A percentile compares a stretch with the other conserved stretches of the same genome.
Evolutionary conservation across 202 grass and related monocot genomes (phyloP).

Genomic region (Saccharum hybrid): DNA sequence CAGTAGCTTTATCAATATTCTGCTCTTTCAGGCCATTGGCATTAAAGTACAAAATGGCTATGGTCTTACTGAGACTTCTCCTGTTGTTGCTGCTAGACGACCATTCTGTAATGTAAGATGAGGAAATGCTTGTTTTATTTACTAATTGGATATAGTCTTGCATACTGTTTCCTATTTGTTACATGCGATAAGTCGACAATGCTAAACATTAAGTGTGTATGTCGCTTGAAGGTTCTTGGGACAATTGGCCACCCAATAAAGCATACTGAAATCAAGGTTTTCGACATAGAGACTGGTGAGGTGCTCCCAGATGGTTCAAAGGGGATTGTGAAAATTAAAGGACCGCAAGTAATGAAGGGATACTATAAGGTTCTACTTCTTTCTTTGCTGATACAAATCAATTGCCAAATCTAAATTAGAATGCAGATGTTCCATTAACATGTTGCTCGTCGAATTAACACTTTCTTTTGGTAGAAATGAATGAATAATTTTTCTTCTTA

Average conservation of each 20-base stretch:
- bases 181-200: conserved; percentile 21
- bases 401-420: conserved; percentile 19
- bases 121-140: conserved; percentile 10
- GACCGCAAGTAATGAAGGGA: conserved; percentile 88
- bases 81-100: conserved; percentile 72
- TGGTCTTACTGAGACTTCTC: conserved; percentile 95
- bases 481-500: conserved; percentile 18
- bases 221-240: conserved; percentile 79
- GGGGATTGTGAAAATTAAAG: conserved; percentile 90
- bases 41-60: conserved; percentile 95
- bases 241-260: conserved; percentile 79
- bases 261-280: conserved; percentile 82
- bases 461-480: conserved; percentile 11
- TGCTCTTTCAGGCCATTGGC: conserved; percentile 78
- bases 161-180: conserved; percentile 15
- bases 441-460: neutral
- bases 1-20: conserved; percentile 31
- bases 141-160: neutral
- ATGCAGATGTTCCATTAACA: conserved; percentile 31
- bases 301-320: conserved; percentile 84
- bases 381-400: conserved; percentile 23
- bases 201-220: conserved; percentile 38
- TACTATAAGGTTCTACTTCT: conserved; percentile 88
- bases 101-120: conserved; percentile 78
- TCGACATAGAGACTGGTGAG: conserved; percentile 64